These are phyloP conservation scores for Fusarium austroafricanum DNA, from an alignment of 2,329 filamentous ascomycete species.

Conservation along the genomic window DNA sequence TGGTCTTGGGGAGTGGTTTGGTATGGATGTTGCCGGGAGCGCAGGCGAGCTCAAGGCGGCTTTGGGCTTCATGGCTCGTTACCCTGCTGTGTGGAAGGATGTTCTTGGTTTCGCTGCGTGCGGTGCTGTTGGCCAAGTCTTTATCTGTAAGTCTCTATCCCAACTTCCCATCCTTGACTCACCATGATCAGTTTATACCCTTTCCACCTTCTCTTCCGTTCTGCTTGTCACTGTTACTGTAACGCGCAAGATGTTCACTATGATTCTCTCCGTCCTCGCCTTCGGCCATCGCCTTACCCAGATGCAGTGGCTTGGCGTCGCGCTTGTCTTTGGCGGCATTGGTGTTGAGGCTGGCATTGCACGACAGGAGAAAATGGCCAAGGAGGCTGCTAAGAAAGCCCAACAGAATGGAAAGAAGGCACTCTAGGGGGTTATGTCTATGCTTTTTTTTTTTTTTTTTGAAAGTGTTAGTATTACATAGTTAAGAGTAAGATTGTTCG, in stretches of 20 bases:
- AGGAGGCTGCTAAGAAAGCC: conserved; percentile 71
- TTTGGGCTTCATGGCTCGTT: conserved; percentile 79
- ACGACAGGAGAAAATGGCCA: conserved; percentile 83
- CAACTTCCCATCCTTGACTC: conserved; percentile 8
- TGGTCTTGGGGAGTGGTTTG: conserved; percentile 71
- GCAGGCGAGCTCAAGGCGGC: conserved; percentile 85
- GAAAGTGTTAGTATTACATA: neutral
- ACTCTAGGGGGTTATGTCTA: conserved; percentile 23
- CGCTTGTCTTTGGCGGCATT: conserved; percentile 93
- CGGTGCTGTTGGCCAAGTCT: conserved; percentile 93
- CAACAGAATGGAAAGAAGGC: conserved; percentile 50
- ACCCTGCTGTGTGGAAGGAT: conserved; percentile 87
- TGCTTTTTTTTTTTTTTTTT: neutral
- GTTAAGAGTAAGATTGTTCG: neutral
- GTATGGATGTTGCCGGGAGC: conserved; percentile 72
- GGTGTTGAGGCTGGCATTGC: conserved; percentile 89
- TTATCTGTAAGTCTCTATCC: conserved; percentile 75
- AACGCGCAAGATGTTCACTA: conserved; percentile 98
- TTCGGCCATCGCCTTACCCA: conserved; percentile 87
- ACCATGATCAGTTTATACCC: conserved; percentile 76
- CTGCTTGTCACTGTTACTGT: conserved; percentile 96
- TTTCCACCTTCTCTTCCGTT: conserved; percentile 90
- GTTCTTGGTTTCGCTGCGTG: conserved; percentile 91
- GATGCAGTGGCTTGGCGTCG: conserved; percentile 96
- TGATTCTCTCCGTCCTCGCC: conserved; percentile 94